Base-by-base conservation (phyloP, 2,329 filamentous ascomycete species). In the Fusarium robinianum region DNA sequence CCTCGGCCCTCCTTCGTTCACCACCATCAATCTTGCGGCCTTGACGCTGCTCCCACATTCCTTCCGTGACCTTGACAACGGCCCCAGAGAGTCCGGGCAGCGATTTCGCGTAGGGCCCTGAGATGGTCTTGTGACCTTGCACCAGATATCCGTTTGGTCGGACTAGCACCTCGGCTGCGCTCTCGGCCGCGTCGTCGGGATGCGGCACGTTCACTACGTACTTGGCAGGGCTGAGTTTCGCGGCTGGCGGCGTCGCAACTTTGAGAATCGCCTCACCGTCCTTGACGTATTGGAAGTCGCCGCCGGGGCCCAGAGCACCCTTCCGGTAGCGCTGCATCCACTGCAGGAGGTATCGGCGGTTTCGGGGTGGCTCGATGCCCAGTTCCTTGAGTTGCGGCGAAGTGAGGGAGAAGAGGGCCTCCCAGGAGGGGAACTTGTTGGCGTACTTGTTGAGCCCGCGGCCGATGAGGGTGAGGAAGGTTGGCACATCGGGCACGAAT, bases 1-100 rank as follows among this genome's bases (percentile, higher is more conserved):
- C 84, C 73, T 95, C 86, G 11, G 87, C 88, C 67, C 81, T 84
- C 70, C 94, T 82, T 68, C 94, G 84, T 77, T 99, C 94, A 77
- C 94, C 94, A 64, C 94, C 94, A 70, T 97, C 91, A 57, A 99
- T 85, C 84, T 97, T 97, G 63, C 83, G 83, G 18, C 94, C 92
- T 61, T 85, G 80, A 66, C 80, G 85, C 62, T 90, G 78, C 74
- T 97, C 92, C 94, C 92, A 97, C 75, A 97, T 86, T 8, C 92
- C 90, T 67, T 96, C 91, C 43, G 84, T 82, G 15, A 88, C 78
- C 52, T 77, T 76, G 57, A 97, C 77, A 37, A 77, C 75, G 8
- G 85, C 88, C 7, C 81, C 83, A 26, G 74, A 72, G 1, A 81
- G 78, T 1, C 80, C 80, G 67, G 87, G 84, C 18, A 91, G 64